These are phyloP conservation scores for Pleurotus sapidus DNA, from an alignment of 768 basidiomycete genomes.

Conservation along the genomic window DNA sequence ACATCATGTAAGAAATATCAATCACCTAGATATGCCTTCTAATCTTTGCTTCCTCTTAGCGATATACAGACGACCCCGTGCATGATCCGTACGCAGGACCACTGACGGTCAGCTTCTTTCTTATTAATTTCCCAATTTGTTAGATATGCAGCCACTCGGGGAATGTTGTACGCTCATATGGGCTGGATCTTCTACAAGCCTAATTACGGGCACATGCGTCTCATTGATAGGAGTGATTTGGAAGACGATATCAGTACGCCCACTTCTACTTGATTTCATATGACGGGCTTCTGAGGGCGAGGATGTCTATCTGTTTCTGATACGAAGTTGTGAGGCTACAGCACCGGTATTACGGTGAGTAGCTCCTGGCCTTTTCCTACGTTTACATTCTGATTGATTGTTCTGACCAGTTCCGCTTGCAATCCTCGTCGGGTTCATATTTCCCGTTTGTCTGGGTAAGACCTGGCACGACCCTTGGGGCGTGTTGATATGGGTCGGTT, in stretches of 20 bases:
- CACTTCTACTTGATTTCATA: neutral
- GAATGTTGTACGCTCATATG: slow-evolving; percentile 75
- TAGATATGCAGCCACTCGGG: slow-evolving; percentile 72
- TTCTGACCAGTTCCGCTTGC: slow-evolving; percentile 51
- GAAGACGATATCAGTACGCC: slow-evolving; percentile 64
- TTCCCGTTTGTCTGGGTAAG: slow-evolving; percentile 54
- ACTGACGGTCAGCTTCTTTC: neutral
- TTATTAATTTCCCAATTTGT: neutral
- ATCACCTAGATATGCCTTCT: neutral
- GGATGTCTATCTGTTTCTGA: neutral
- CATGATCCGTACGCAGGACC: slow-evolving; percentile 56
- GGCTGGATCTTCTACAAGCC: slow-evolving; percentile 87
- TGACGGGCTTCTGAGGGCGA: too few species aligned
- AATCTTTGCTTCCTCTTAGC: slow-evolving; percentile 27
- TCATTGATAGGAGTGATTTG: slow-evolving; percentile 68
- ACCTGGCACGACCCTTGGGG: slow-evolving; percentile 61
- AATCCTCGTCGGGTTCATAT: slow-evolving; percentile 52
- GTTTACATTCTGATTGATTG: too few species aligned
- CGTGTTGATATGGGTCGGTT: slow-evolving; percentile 68
- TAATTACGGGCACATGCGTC: slow-evolving; percentile 54
- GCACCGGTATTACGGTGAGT: slow-evolving; percentile 61
- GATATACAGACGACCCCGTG: slow-evolving; percentile 67
- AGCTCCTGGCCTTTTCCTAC: too few species aligned
- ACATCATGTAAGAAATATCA: slow-evolving; percentile 51
- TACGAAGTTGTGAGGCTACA: slow-evolving; percentile 63